Base-by-base conservation (phyloP, 208 protist species). In the Acanthamoeba divionensis region DNA sequence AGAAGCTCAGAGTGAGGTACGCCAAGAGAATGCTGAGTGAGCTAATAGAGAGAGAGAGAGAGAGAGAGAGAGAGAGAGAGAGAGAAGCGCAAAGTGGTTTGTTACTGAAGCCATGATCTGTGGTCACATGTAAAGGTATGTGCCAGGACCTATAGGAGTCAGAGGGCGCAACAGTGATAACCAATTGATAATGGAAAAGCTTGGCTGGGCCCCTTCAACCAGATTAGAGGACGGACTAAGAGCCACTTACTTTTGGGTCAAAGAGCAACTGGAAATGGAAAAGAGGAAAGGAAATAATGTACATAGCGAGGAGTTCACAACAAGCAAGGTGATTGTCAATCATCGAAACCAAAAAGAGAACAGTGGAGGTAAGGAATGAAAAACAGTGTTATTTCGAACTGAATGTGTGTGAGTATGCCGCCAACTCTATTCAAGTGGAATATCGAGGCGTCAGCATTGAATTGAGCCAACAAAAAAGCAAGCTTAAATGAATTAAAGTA, bases 111-210 rank as follows among this genome's bases (percentile, higher is more conserved):
- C 36, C 2, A 18, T 0, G 21, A 8, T 38, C 8, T 7, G 26
- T 38, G 5, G 36, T 12, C n/a, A 10, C 21, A 26, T 18, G 1
- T 10, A 1, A 71, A 8, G 92, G 96, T 50, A 93, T 94, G 67
- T 97, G 65, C 90, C 92, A 9, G 95, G 95, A 6, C 96, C 96
- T 13, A 94, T 96, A 85, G 96, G 94, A 24, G 95, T 96, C 54
- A 93, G 96, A 69, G 96, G 96, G 1, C 87, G 96, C 62, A 97
- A 97, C 94, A 93, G 82, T 33, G 94, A 97, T 89, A 97, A 97
- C 92, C 94, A 94, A 21, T 77, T 97, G 36, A 97, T 97, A 60
- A 94, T 92, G 69, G 48, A 94, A 77, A 85, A 93, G 21, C 85
- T 97, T 1, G 93, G 94, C 13, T 97, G 96, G 96, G 96, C 90